phyloP scores from a whole-genome alignment of 805 yeast genomes.

The Lipomyces japonicus region DNA sequence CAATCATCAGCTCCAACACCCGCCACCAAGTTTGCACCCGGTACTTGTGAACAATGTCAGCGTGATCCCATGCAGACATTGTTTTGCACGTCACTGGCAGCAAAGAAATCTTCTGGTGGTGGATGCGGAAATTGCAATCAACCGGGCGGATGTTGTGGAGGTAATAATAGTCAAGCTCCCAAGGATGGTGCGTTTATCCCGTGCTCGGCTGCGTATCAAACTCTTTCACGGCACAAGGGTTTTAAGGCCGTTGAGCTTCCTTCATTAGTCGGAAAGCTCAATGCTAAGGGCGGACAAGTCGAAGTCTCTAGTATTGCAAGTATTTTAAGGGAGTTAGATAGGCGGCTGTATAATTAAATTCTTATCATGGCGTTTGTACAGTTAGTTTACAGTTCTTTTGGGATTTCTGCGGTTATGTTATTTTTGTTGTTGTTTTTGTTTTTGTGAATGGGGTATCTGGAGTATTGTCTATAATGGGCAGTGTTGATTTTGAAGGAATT shows the following conservation, averaged over 20 bases:
- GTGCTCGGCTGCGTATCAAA: conserved; percentile 84
- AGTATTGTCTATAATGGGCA: neutral
- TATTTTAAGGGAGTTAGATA: conserved; percentile 75
- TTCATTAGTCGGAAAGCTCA: conserved; percentile 66
- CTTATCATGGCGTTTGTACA: neutral
- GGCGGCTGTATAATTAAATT: conserved; percentile 50
- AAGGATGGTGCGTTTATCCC: conserved; percentile 58
- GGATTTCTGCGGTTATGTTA: neutral
- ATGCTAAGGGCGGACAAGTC: conserved; percentile 82
- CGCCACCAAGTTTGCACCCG: conserved; percentile 50
- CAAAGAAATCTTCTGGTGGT: conserved; percentile 10
- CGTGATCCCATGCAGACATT: conserved; percentile 81
- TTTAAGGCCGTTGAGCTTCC: conserved; percentile 71
- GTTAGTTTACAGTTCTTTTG: neutral
- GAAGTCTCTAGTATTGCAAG: conserved; percentile 89
- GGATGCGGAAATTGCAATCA: conserved; percentile 25
- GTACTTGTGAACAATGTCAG: conserved; percentile 79
- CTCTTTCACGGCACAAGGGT: conserved; percentile 75
- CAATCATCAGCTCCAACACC: conserved; percentile 21
- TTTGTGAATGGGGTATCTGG: neutral
- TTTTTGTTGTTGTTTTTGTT: neutral
- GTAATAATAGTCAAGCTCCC: conserved; percentile 17
- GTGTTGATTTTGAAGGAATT: neutral
- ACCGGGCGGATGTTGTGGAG: conserved; percentile 33
- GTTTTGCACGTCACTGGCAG: conserved; percentile 82